Evolutionary conservation across 441 rosid species (phyloP), one percentile per base, ranked within the genome.

Genomic region (Erodium moschatum): DNA sequence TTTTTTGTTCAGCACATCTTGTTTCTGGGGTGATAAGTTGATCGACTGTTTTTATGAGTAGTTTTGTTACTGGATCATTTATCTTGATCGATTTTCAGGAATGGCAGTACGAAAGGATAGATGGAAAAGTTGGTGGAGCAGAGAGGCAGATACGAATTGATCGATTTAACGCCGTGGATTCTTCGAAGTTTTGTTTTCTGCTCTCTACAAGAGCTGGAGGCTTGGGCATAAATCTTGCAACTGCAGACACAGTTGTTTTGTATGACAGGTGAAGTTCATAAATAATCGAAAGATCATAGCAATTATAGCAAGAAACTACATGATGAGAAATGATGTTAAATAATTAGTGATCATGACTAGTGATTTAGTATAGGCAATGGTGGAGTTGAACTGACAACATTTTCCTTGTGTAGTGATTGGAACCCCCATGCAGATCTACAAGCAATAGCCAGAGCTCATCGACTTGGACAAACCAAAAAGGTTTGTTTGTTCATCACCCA

Each of bases 361-460:
- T n/a, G n/a, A n/a, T n/a, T n/a, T n/a, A n/a, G n/a, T n/a, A n/a
- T n/a, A n/a, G n/a, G n/a, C n/a, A 35, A 46, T 46, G 52, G 10
- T 46, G 52, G 52, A 46, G 15, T 12, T 46, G 52, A 46, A 29
- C 18, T 62, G 65, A 24, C 1, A n/a, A 24, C 18, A 24, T 67
- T 52, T 64, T 74, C 65, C 72, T 74, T 82, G 42, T 75, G 70
- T 77, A 95, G 99, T 79, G 99, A 92, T 81, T 95, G 98, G 99
- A 95, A 95, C 81, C 98, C 98, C 52, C 96, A 95, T 82, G 97
- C 98, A 73, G 97, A 95, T 85, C 95, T 92, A 73, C 98, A 95
- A 79, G 98, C 99, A 69, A 92, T 95, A 97, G 98, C 99, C 73
- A 90, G 99, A 81, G 99, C 99, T 72, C 98, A 95, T 87, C 88